Conservation (phyloP, 768 basidiomycete species). For the Boletus rufocinnamomeus region DNA sequence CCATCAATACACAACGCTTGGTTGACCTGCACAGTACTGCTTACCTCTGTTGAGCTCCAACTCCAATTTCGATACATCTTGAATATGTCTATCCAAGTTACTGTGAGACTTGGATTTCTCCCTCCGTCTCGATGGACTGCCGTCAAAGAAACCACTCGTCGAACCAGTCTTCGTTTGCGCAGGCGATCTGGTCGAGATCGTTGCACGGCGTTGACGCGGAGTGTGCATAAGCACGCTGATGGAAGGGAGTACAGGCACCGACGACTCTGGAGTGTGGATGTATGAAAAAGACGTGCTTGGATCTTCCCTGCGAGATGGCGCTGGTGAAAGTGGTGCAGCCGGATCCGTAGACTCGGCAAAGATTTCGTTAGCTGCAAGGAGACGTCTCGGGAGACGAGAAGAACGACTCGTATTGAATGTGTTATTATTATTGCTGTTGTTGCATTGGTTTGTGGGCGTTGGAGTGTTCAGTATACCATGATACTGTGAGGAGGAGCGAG, state of each 20-base stretch:
- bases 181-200: slow-evolving; percentile 67
- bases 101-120: slow-evolving; percentile 70
- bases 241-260: slow-evolving; percentile 22
- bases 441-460: slow-evolving; percentile 23
- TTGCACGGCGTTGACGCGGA: slow-evolving; percentile 53
- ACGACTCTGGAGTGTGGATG: slow-evolving; percentile 22
- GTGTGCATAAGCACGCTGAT: slow-evolving; percentile 31
- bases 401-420: slow-evolving; percentile 17
- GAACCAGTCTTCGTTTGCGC: slow-evolving; percentile 35
- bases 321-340: slow-evolving; percentile 26
- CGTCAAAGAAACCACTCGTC: slow-evolving; percentile 38
- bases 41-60: slow-evolving; percentile 65
- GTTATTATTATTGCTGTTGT: slow-evolving; percentile 6
- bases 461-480: slow-evolving; percentile 34
- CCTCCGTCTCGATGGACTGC: slow-evolving; percentile 62
- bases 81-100: slow-evolving; percentile 66
- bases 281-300: slow-evolving; percentile 27
- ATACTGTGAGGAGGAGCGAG: slow-evolving; percentile 48
- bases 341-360: slow-evolving; percentile 44
- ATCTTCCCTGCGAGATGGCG: slow-evolving; percentile 14
- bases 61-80: slow-evolving; percentile 63
- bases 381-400: slow-evolving; percentile 60
- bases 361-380: slow-evolving; percentile 70
- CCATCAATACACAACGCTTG: slow-evolving; percentile 3
- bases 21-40: slow-evolving; percentile 22